Evolutionary conservation across 257 asterid species (phyloP).

Genomic region (Primulina huaijiensis): DNA sequence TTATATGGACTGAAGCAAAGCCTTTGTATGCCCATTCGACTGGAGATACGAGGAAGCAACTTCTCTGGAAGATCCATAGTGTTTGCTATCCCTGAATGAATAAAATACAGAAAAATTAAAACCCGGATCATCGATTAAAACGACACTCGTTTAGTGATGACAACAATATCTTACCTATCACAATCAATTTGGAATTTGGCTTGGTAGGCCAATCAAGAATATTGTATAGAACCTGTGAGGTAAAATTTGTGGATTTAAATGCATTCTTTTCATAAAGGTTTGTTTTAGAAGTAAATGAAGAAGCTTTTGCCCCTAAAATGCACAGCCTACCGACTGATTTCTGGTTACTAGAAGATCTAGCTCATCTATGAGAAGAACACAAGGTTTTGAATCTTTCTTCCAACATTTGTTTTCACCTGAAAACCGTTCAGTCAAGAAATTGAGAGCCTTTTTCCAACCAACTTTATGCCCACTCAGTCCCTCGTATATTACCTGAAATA

Average conservation of each 20-base stretch:
- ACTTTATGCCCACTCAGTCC: slow-evolving; percentile 85
- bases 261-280: not conserved
- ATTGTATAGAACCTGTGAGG: slow-evolving; percentile 77
- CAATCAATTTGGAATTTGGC: slow-evolving; percentile 82
- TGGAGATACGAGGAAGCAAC: slow-evolving; percentile 91
- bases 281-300: not conserved
- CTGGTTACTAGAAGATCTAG: slow-evolving; percentile 92
- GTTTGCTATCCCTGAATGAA: slow-evolving; percentile 86
- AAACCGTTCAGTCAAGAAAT: slow-evolving; percentile 71
- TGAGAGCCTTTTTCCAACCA: slow-evolving; percentile 93
- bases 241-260: slow-evolving; percentile 17
- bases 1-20: slow-evolving; percentile 95
- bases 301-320: slow-evolving; percentile 15
- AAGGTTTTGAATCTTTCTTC: slow-evolving; percentile 63
- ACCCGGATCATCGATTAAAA: slow-evolving; percentile 17
- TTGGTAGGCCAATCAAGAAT: slow-evolving; percentile 97
- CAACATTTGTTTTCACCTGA: slow-evolving; percentile 52
- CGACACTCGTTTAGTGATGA: slow-evolving; percentile 8
- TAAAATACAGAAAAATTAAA: slow-evolving; percentile 15
- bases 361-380: slow-evolving; percentile 93
- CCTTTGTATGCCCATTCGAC: slow-evolving; percentile 99
- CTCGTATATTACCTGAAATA: slow-evolving; percentile 83
- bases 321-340: slow-evolving; percentile 71
- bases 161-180: slow-evolving; percentile 57
- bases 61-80: slow-evolving; percentile 99